A percentile compares a stretch with the other conserved stretches of the same genome.
Evolutionary conservation across 257 asterid genomes (phyloP).

Genomic region (Scutellaria galericulata): DNA sequence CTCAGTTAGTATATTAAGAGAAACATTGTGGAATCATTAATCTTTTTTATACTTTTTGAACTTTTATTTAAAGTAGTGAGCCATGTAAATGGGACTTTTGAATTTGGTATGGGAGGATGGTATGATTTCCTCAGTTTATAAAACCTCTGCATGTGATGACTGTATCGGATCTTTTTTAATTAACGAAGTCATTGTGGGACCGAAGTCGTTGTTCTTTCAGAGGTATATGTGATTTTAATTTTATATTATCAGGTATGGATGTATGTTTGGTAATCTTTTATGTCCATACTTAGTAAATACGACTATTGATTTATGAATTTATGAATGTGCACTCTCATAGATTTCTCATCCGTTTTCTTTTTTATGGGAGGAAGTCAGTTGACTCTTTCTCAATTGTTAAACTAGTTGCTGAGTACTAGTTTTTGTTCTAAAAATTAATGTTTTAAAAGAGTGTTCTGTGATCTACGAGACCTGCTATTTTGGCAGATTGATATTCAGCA

Average conservation of each 20-base stretch:
- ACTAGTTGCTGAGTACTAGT: neutral
- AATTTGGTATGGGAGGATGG: neutral
- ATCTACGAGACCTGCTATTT: conserved; percentile 5
- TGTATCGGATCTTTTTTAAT: neutral
- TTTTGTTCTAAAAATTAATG: neutral
- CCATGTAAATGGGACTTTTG: conserved; percentile 1
- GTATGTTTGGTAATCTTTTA: too few relatives aligned
- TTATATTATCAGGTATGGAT: too few relatives aligned
- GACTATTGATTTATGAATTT: neutral
- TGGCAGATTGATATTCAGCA: neutral
- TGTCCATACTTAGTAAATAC: neutral
- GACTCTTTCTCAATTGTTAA: conserved; percentile 1
- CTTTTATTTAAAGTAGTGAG: neutral
- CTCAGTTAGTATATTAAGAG: neutral
- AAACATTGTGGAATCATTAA: neutral
- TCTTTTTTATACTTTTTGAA: neutral
- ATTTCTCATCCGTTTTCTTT: neutral
- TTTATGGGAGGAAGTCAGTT: neutral
- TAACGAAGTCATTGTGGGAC: neutral
- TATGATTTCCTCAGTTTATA: neutral
- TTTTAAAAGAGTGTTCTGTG: conserved; percentile 3
- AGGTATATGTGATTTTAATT: neutral
- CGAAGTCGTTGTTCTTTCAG: neutral
- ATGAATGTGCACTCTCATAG: too few relatives aligned
- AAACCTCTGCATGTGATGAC: neutral